phyloP scores from a whole-genome alignment of 2,329 filamentous ascomycete species.

The Botrytis squamosa region DNA sequence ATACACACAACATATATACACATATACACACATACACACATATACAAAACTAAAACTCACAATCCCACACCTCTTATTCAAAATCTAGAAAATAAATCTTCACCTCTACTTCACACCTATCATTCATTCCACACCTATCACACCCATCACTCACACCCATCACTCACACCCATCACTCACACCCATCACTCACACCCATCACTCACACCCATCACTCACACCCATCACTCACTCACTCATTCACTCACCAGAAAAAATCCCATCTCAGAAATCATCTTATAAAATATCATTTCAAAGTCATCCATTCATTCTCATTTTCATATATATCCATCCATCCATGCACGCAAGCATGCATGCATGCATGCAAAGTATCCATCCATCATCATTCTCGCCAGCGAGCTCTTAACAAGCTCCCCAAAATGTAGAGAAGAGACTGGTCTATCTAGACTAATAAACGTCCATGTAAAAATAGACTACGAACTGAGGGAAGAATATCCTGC shows the following conservation, averaged over 20 bases:
- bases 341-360: background rate
- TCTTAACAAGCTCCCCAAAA: background rate
- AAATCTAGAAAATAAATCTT: background rate
- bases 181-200: too few species aligned
- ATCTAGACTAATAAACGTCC: background rate
- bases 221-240: background rate
- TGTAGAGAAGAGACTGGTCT: background rate
- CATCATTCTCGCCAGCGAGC: slow-evolving; percentile 7
- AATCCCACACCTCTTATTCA: background rate
- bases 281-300: background rate
- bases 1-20: too few species aligned
- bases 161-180: too few species aligned
- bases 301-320: slow-evolving; percentile 1
- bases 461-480: background rate
- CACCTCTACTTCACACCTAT: background rate
- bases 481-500: background rate
- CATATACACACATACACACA: too few species aligned
- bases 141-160: too few species aligned
- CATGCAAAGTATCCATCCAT: background rate
- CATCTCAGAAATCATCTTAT: background rate
- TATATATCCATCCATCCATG: background rate
- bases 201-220: too few species aligned
- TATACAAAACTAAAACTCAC: too few species aligned
- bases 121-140: too few species aligned
- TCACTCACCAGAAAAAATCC: background rate